A percentile compares a stretch with the other conserved stretches of the same genome.
Conservation (phyloP, 805 yeast species). For the Candida nanaspora region DNA sequence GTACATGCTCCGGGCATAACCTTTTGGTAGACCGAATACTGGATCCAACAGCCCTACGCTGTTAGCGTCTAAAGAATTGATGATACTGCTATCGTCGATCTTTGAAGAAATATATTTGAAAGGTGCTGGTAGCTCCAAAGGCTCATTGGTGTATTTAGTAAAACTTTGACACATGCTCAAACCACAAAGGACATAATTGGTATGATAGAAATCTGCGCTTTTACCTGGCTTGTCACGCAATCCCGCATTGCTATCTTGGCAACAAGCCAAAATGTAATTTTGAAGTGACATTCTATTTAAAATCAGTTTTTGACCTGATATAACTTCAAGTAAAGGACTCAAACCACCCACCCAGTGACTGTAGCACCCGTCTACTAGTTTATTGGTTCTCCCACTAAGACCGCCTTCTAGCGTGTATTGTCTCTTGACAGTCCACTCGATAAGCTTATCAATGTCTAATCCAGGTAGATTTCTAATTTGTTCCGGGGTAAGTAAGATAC, state of each 20-base stretch:
- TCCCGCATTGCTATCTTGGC: constrained; percentile 60
- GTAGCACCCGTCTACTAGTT: constrained; percentile 93
- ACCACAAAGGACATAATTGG: constrained; percentile 80
- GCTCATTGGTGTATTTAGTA: constrained; percentile 19
- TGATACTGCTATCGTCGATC: constrained; percentile 10
- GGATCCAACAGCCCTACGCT: constrained; percentile 39
- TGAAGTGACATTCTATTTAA: constrained; percentile 52
- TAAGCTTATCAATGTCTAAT: constrained; percentile 39
- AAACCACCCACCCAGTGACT: constrained; percentile 92
- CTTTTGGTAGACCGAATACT: constrained; percentile 47
- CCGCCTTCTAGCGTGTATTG: constrained; percentile 81
- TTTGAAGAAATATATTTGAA: constrained; percentile 20
- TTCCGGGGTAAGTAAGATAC: constrained; percentile 34
- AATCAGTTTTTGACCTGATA: constrained; percentile 25
- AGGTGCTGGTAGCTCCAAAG: constrained; percentile 13
- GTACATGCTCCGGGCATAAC: constrained; percentile 16
- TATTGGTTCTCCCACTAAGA: constrained; percentile 82
- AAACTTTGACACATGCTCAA: constrained; percentile 50
- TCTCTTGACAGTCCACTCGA: constrained; percentile 63
- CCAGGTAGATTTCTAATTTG: constrained; percentile 27
- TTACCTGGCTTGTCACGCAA: constrained; percentile 83
- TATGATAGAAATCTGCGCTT: constrained; percentile 79
- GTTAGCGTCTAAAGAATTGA: constrained; percentile 13
- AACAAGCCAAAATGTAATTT: constrained; percentile 65
- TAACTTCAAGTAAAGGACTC: constrained; percentile 53